Evolutionary conservation across 2,329 filamentous ascomycete genomes (phyloP).

Genomic region (Colletotrichum musae): DNA sequence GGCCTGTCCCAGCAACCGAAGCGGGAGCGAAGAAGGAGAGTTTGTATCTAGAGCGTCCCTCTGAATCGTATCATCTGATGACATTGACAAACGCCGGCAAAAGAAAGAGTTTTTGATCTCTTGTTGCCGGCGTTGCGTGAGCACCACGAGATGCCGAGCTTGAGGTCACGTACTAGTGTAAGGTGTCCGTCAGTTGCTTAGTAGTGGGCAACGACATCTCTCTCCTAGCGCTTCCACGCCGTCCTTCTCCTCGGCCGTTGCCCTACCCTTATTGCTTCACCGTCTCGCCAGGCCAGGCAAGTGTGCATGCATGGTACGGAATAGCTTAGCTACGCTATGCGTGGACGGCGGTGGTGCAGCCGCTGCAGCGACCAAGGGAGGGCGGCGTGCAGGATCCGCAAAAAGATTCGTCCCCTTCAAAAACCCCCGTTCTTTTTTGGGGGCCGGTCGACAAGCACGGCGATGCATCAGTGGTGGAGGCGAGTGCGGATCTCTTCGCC

Average conservation of each 20-base stretch:
- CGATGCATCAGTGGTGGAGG: conserved; percentile 29
- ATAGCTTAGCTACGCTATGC: background rate
- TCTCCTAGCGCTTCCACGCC: no score
- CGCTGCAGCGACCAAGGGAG: background rate
- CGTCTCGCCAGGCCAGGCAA: conserved; percentile 13
- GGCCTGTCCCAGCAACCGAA: conserved; percentile 26
- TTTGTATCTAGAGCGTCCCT: background rate
- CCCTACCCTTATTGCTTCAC: conserved; percentile 28
- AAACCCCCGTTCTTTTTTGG: conserved; percentile 30
- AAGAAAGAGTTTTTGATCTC: background rate
- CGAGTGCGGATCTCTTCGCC: conserved; percentile 2
- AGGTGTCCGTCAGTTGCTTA: no score
- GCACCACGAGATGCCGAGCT: background rate
- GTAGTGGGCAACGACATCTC: no score
- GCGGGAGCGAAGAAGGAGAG: conserved; percentile 18
- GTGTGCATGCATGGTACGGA: background rate
- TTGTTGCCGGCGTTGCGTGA: background rate
- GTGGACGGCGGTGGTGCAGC: no score
- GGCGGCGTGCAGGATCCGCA: background rate
- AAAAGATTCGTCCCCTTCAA: conserved; percentile 10
- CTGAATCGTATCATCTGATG: background rate
- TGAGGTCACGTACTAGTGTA: background rate
- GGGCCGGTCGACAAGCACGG: conserved; percentile 20
- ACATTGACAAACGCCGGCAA: background rate
- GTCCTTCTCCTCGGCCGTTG: conserved; percentile 1